These are phyloP conservation scores for Coniochaeta sp. DNA, from an alignment of 2,329 filamentous ascomycete genomes.

Conservation along the genomic window DNA sequence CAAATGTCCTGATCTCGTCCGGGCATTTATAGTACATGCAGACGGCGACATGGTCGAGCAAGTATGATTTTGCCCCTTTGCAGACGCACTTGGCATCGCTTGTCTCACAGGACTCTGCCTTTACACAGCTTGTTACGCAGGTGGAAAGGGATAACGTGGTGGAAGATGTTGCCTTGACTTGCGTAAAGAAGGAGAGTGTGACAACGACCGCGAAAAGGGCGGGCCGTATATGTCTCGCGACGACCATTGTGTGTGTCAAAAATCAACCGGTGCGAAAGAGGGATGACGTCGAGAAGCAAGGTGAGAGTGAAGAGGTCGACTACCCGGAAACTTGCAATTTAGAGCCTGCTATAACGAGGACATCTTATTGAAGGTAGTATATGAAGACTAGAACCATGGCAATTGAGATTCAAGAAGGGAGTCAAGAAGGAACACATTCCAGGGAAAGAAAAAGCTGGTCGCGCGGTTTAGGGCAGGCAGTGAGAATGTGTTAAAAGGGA, in stretches of 20 bases:
- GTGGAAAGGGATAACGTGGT: slow-evolving; percentile 9
- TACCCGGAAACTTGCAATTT: not conserved
- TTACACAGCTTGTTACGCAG: slow-evolving; percentile 28
- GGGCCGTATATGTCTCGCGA: not conserved
- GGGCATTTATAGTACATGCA: slow-evolving; percentile 31
- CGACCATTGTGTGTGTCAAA: not conserved
- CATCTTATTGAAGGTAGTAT: not conserved
- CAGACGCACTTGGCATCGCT: slow-evolving; percentile 28
- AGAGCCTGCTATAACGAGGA: not conserved
- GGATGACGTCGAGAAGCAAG: not conserved
- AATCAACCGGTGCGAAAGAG: not conserved
- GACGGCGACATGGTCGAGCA: slow-evolving; percentile 27
- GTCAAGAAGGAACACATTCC: not conserved
- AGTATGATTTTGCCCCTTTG: slow-evolving; percentile 20
- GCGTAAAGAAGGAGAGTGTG: not conserved
- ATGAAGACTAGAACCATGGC: not conserved
- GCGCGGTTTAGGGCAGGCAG: not conserved
- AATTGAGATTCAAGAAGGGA: not conserved
- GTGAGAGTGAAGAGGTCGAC: not conserved
- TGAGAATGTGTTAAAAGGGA: not conserved
- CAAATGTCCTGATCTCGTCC: slow-evolving; percentile 17
- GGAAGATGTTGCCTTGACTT: slow-evolving; percentile 13
- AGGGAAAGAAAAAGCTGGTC: not conserved
- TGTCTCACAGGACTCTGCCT: slow-evolving; percentile 22
- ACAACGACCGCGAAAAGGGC: not conserved